Evolutionary conservation across 2,329 filamentous ascomycete species (phyloP).

Genomic region (Simplicillium sp.): DNA sequence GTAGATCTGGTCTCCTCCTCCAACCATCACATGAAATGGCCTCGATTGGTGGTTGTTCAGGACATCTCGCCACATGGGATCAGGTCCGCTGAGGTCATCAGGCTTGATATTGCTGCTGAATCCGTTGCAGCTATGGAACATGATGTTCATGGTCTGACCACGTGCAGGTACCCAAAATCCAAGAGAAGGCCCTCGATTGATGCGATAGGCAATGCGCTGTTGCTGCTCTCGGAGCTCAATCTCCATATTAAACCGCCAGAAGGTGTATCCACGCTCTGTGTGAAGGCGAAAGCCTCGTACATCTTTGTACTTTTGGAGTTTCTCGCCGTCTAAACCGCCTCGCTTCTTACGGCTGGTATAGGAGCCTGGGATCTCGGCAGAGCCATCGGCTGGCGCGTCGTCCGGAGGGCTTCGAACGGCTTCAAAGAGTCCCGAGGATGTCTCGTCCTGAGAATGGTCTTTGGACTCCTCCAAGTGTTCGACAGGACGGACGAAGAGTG

Average conservation of each 20-base stretch:
- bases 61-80: constrained; percentile 94
- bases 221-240: constrained; percentile 72
- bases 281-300: constrained; percentile 76
- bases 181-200: constrained; percentile 81
- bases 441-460: constrained; percentile 72
- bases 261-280: constrained; percentile 77
- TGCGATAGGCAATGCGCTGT: constrained; percentile 85
- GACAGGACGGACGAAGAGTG: constrained; percentile 82
- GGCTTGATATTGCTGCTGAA: constrained; percentile 76
- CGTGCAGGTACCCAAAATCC: constrained; percentile 91
- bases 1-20: constrained; percentile 94
- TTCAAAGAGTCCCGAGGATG: constrained; percentile 77
- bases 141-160: constrained; percentile 89
- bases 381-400: constrained; percentile 27
- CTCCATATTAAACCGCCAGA: constrained; percentile 96
- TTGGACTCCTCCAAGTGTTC: constrained; percentile 70
- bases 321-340: constrained; percentile 64
- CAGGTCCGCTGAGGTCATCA: constrained; percentile 77
- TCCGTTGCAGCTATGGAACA: constrained; percentile 97
- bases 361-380: constrained; percentile 39
- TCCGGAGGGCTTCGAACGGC: constrained; percentile 46
- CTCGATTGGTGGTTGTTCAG: constrained; percentile 83
- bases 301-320: constrained; percentile 70
- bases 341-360: constrained; percentile 45
- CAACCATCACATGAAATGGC: constrained; percentile 97